A percentile compares a stretch with the other conserved stretches of the same genome.
Conservation (phyloP, 768 basidiomycete genomes). For the Pisolithus marmoratus region DNA sequence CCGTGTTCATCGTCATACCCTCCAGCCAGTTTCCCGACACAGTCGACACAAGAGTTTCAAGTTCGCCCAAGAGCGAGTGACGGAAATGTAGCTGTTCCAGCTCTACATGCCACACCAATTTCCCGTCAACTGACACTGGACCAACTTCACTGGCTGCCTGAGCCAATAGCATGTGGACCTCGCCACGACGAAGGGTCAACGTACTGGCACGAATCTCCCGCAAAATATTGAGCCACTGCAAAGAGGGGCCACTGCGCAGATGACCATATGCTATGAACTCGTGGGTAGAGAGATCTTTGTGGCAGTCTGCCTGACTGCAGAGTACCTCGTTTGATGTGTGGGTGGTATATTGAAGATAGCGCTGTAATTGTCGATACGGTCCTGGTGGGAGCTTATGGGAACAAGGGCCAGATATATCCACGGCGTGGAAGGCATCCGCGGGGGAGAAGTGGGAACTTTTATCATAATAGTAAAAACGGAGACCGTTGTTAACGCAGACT, state of each 20-base stretch:
- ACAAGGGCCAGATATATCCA: neutral
- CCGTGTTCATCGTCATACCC: constrained; percentile 19
- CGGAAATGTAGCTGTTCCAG: constrained; percentile 27
- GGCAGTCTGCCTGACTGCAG: constrained; percentile 33
- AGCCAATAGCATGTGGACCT: constrained; percentile 34
- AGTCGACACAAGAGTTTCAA: constrained; percentile 23
- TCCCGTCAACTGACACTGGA: neutral
- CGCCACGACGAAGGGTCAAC: constrained; percentile 30
- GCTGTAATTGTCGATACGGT: neutral
- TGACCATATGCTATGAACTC: constrained; percentile 36
- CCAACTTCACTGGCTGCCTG: constrained; percentile 36
- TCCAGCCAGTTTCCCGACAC: constrained; percentile 34
- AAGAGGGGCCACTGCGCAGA: constrained; percentile 32
- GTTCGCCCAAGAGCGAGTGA: constrained; percentile 25
- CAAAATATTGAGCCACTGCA: constrained; percentile 44
- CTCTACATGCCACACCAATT: constrained; percentile 28
- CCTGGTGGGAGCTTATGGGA: neutral
- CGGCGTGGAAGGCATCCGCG: neutral
- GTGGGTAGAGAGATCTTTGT: constrained; percentile 31
- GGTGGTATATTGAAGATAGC: neutral
- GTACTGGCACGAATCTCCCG: constrained; percentile 30
- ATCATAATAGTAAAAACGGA: neutral
- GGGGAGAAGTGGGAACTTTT: neutral
- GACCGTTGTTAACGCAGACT: constrained; percentile 10
- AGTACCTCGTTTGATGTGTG: constrained; percentile 15